phyloP scores from a whole-genome alignment of 106 monocot genomes.

The Xerophyta viscosa region DNA sequence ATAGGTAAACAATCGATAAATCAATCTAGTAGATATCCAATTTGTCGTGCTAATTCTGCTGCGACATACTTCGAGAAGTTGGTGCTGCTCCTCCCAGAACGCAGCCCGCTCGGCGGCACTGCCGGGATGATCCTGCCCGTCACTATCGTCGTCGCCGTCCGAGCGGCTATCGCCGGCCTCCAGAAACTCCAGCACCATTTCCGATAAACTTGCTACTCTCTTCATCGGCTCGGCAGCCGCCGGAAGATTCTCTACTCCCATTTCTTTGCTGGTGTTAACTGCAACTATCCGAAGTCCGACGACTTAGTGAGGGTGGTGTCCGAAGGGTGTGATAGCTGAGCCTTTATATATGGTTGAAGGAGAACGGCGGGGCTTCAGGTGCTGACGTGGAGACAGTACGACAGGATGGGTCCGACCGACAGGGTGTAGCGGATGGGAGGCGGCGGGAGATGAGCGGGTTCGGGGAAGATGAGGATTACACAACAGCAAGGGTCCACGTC shows the following conservation, averaged over 20 bases:
- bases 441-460: too few species aligned
- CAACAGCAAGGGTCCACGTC: conserved; percentile 36
- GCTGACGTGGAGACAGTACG: conserved; percentile 13
- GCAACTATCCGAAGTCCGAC: neutral
- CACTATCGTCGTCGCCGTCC: conserved; percentile 4
- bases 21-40: neutral
- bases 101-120: conserved; percentile 14
- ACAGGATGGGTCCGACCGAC: too few species aligned
- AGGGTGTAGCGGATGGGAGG: too few species aligned
- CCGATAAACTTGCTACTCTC: conserved; percentile 33
- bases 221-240: neutral
- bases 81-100: conserved; percentile 60
- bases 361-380: neutral
- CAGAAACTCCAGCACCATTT: conserved; percentile 46
- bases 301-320: neutral
- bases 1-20: neutral
- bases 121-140: neutral
- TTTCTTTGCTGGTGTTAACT: neutral
- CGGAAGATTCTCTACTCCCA: neutral
- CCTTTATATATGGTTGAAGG: neutral
- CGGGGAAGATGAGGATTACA: neutral
- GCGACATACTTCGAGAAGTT: conserved; percentile 38
- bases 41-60: too few species aligned
- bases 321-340: neutral
- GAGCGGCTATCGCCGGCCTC: conserved; percentile 22